A percentile compares a stretch with the other conserved stretches of the same genome.
Conservation (phyloP, 371 early-diverging fungal genomes). For the Fennellomyces sp. region DNA sequence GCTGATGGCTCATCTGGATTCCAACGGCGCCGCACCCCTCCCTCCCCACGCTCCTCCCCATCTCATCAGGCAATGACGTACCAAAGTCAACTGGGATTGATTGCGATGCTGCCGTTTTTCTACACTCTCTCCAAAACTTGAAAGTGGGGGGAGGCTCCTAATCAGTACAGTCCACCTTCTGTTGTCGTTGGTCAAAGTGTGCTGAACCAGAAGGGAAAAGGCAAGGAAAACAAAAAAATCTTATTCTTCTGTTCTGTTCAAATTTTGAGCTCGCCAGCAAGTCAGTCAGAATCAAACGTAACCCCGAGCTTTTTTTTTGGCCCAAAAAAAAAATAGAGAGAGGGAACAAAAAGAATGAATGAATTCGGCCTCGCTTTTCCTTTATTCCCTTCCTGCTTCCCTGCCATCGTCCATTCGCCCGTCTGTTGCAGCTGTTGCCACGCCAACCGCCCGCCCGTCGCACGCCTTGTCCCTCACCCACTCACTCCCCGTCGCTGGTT, state of each 20-base stretch:
- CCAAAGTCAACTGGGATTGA: conserved; percentile 1
- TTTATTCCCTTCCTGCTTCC: too few species aligned
- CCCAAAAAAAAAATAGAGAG: conserved; percentile 8
- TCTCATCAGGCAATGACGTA: too few species aligned
- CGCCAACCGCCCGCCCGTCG: too few species aligned
- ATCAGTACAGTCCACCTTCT: not conserved
- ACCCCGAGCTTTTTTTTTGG: not conserved
- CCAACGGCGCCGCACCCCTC: not conserved
- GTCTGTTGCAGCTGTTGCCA: too few species aligned
- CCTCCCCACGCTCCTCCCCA: too few species aligned
- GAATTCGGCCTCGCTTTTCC: too few species aligned
- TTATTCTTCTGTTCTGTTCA: not conserved
- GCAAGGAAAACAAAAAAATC: not conserved
- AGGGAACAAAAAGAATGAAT: too few species aligned
- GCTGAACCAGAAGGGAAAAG: conserved; percentile 2
- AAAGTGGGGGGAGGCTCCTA: not conserved
- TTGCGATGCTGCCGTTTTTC: not conserved
- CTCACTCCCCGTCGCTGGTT: too few species aligned
- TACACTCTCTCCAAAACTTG: not conserved
- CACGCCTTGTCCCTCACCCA: too few species aligned
- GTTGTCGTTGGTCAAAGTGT: not conserved
- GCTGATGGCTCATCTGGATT: not conserved
- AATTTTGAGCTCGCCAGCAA: not conserved
- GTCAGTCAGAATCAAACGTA: not conserved
- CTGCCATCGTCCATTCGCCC: too few species aligned